These are phyloP conservation scores for Talaromyces rugulosus DNA, from an alignment of 2,329 filamentous ascomycete genomes.

Conservation along the genomic window DNA sequence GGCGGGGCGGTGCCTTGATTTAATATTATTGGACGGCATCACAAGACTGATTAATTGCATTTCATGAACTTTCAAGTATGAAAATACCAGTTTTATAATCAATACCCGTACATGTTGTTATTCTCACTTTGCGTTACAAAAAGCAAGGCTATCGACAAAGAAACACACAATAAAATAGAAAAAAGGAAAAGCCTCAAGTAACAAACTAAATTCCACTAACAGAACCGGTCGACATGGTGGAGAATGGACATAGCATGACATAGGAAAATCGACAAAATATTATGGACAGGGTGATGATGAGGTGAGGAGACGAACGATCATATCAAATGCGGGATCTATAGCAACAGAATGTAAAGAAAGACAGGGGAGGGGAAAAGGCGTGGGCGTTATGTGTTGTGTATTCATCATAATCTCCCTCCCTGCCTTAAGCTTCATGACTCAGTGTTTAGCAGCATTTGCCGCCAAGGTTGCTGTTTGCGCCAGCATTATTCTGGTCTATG, in stretches of 20 bases:
- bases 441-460: constrained; percentile 72
- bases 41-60: neutral
- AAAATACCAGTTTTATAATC: neutral
- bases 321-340: constrained; percentile 1
- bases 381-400: neutral
- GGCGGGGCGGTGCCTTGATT: neutral
- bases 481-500: constrained; percentile 60
- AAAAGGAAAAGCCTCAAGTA: neutral
- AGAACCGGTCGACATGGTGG: neutral
- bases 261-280: constrained; percentile 6
- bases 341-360: neutral
- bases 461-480: constrained; percentile 46
- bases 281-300: neutral
- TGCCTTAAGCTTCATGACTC: neutral
- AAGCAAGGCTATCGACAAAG: neutral
- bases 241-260: constrained; percentile 9
- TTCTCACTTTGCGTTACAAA: neutral
- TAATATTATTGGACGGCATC: neutral
- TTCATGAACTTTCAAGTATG: neutral
- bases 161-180: neutral
- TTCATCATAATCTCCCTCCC: neutral
- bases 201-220: neutral
- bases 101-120: neutral
- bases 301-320: neutral
- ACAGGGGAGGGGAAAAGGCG: neutral